A percentile compares a stretch with the other conserved stretches of the same genome.
These are phyloP conservation scores for Cytospora leucostoma DNA, from an alignment of 2,329 filamentous ascomycete species.

Conservation along the genomic window DNA sequence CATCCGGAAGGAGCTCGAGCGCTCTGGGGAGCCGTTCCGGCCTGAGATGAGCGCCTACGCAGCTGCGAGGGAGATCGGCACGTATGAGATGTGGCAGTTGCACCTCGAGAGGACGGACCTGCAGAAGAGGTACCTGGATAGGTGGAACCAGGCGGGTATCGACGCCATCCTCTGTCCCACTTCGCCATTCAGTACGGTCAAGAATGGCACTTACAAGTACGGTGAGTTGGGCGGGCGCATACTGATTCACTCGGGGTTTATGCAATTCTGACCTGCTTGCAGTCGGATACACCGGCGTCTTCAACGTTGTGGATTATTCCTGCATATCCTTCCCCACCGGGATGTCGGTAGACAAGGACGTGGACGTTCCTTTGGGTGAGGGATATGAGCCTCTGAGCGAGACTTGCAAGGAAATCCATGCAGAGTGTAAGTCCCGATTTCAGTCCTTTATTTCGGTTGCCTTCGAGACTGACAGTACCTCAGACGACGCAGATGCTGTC, in stretches of 20 bases:
- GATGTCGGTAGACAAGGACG: conserved; percentile 41
- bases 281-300: conserved; percentile 53
- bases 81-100: conserved; percentile 50
- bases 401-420: conserved; percentile 41
- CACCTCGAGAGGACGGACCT: conserved; percentile 48
- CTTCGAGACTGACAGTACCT: background rate
- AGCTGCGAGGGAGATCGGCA: conserved; percentile 42
- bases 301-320: conserved; percentile 51
- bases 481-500: conserved; percentile 43
- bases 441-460: background rate
- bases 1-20: conserved; percentile 42
- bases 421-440: conserved; percentile 43
- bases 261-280: background rate
- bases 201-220: conserved; percentile 47
- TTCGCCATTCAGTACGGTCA: conserved; percentile 46
- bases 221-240: conserved; percentile 34
- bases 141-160: conserved; percentile 45
- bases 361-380: conserved; percentile 38
- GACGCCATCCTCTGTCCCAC: conserved; percentile 65
- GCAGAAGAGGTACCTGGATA: conserved; percentile 48
- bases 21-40: conserved; percentile 46
- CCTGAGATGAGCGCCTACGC: conserved; percentile 41
- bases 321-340: conserved; percentile 50
- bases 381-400: conserved; percentile 40
- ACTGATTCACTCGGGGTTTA: background rate